These are phyloP conservation scores for Mycena chlorophos DNA, from an alignment of 768 basidiomycete species.

Conservation along the genomic window DNA sequence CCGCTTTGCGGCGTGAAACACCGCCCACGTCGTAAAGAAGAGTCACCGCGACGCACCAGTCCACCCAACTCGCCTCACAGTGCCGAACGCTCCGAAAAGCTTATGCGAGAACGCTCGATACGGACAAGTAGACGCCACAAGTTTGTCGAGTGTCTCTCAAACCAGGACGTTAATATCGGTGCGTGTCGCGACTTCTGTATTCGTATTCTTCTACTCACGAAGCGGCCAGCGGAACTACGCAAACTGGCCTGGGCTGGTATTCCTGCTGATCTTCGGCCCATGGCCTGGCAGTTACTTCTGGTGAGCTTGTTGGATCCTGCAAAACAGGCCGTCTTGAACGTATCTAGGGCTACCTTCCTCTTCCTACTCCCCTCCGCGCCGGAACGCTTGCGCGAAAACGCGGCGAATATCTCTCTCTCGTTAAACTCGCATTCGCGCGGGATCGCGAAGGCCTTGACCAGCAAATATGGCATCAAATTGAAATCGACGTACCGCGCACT, in stretches of 20 bases:
- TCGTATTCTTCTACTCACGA: constrained; percentile 11
- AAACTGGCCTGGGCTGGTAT: constrained; percentile 96
- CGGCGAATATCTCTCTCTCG: constrained; percentile 87
- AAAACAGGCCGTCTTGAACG: constrained; percentile 4
- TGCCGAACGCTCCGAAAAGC: constrained; percentile 55
- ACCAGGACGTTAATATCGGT: constrained; percentile 83
- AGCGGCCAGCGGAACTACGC: constrained; percentile 67
- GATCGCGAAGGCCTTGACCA: constrained; percentile 87
- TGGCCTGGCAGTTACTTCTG: constrained; percentile 92
- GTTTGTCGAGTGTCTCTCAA: constrained; percentile 76
- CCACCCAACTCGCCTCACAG: constrained; percentile 29
- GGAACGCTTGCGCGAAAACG: constrained; percentile 86
- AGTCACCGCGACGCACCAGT: constrained; percentile 30
- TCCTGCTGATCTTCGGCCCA: constrained; percentile 80
- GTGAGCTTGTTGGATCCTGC: constrained; percentile 49
- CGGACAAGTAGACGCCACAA: constrained; percentile 76
- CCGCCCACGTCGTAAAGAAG: constrained; percentile 40
- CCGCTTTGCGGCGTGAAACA: constrained; percentile 56
- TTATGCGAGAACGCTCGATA: constrained; percentile 74
- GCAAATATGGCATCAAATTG: constrained; percentile 99
- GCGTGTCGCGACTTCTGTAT: constrained; percentile 27
- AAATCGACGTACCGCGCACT: constrained; percentile 96
- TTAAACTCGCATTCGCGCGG: constrained; percentile 85
- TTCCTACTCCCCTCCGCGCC: constrained; percentile 73
- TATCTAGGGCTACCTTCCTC: constrained; percentile 84